Evolutionary conservation across 805 yeast species (phyloP), one percentile per base, ranked within the genome.

Genomic region (Metschnikowia lachancei): DNA sequence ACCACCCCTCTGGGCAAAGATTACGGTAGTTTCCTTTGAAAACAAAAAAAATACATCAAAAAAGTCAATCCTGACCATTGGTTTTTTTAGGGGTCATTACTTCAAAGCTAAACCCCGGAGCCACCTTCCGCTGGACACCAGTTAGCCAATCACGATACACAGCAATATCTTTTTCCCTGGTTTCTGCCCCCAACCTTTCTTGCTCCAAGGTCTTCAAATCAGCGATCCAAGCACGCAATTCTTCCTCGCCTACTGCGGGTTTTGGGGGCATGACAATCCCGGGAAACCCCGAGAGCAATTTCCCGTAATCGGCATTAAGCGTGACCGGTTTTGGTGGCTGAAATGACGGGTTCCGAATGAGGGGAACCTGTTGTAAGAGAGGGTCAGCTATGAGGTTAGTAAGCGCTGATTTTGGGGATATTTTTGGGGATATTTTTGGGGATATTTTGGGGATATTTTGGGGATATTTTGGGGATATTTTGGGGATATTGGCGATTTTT

Each of bases 271-370:
- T 53, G 19, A 66, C 67, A 1, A 68, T 60, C 6, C 45, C 57
- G 8, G 67, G 51, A 17, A 72, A 49, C 17, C 67, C 61, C 3
- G 74, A 69, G 18, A 71, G 55, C 19, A 72, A 52, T 48, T 67
- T 67, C 1, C 45, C 64, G 59, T 76, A 82, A 51, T 74, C 74
- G 28, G 72, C 61, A 31, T 82, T 78, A 31, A 81, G 65, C 6
- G 79, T 72, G 12, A 81, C 72, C 0, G 84, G 76, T 48, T 71
- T 76, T 14, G 86, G 85, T 1, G 82, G 78, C 45, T 70, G 74
- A 50, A 64, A 72, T 20, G 65, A 64, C 3, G 82, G 84, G 46
- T 81, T 78, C 32, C 75, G 66, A 13, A 78, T 73, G 33, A 81
- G 68, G 0, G 86, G 85, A 0, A 81, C 74, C 50, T 80, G 81